phyloP scores from a whole-genome alignment of 75 land plant species.

The Sequoiadendron giganteum region DNA sequence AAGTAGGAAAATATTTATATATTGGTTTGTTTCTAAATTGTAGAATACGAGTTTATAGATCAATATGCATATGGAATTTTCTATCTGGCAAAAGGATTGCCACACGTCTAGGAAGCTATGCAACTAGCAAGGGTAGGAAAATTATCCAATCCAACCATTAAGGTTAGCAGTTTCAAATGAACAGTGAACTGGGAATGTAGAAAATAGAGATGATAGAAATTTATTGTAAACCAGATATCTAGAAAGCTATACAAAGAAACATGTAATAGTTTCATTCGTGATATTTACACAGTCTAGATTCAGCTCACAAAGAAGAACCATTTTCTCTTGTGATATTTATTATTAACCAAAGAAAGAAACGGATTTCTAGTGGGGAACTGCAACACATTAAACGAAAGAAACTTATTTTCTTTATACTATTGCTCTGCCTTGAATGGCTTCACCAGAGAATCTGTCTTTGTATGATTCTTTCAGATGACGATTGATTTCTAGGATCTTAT shows the following conservation, averaged over 20 bases:
- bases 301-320: background rate
- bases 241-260: background rate
- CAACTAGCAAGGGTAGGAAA: background rate
- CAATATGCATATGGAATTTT: background rate
- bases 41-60: too few relatives aligned
- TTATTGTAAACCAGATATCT: background rate
- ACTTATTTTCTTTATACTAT: background rate
- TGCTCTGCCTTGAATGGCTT: background rate
- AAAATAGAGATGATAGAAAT: background rate
- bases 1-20: too few relatives aligned
- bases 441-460: background rate
- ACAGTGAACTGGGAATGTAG: background rate
- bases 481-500: background rate
- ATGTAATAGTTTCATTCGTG: background rate
- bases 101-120: background rate
- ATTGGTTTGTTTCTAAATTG: too few relatives aligned
- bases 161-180: background rate
- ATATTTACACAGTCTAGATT: background rate
- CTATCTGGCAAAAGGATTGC: background rate
- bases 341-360: background rate
- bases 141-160: background rate
- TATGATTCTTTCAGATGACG: background rate
- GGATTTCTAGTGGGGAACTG: background rate
- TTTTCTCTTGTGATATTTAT: background rate
- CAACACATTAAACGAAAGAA: background rate